Evolutionary conservation across 495 filamentous ascomycete genomes (phyloP), one percentile per base, ranked within the genome.

Genomic region (Penicillium diatomitis): DNA sequence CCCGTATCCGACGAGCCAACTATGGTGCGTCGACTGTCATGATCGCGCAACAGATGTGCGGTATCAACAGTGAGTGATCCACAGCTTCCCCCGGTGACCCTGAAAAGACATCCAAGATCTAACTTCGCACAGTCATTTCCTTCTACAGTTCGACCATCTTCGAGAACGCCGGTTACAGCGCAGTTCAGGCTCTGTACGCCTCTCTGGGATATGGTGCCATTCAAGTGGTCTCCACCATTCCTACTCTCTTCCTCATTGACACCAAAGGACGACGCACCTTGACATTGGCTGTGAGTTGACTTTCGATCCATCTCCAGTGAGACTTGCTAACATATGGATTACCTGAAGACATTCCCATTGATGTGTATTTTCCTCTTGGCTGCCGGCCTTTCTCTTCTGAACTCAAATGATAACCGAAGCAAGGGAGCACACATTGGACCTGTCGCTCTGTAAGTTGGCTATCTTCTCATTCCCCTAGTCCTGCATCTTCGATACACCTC

Each of bases 61-160:
- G 63, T 32, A 71, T 71, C 49, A 69, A 62, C 69, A 83, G 65
- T 64, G 65, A 67, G 71, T 53, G 53, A 46, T 53, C 33, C 41
- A n/a, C 47, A 11, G 0, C 38, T 35, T 29, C 43, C 48, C 20
- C 54, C 5, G 28, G 11, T 29, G 39, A 7, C 8, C 41, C 20
- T 32, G 20, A 20, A 20, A 20, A 20, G 20, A 20, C 20, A 20
- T 20, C 20, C 20, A 20, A 20, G 20, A 8, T 4, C 34, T 56
- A 6, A 52, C 53, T 61, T 38, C 35, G 65, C 37, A 55, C 61
- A 46, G 72, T 90, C 62, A 87, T 89, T 40, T 83, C 87, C n/a
- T 90, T 90, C 73, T 94, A 90, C 69, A 82, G 78, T 3, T 81
- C 81, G 2, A 83, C 82, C 8, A 73, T 90, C 47, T 90, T 90